These are phyloP conservation scores for Solanum chaucha DNA, from an alignment of 257 asterid genomes.

Conservation along the genomic window DNA sequence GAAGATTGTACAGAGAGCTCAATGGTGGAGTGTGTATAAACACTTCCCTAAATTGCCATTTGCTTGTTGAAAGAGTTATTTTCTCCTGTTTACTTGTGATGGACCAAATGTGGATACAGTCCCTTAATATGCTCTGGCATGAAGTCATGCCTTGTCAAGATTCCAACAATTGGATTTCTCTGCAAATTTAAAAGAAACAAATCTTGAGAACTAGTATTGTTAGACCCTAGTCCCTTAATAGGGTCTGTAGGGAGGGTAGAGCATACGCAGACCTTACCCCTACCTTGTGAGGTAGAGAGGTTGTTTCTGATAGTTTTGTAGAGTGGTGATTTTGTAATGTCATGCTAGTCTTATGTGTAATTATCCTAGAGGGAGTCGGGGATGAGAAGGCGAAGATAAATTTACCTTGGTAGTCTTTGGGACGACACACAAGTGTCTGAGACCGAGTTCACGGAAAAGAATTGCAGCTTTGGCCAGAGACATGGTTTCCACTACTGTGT, in stretches of 20 bases:
- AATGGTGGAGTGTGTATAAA: not conserved
- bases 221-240: too few relatives aligned
- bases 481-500: conserved; percentile 89
- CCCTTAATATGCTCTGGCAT: conserved; percentile 74
- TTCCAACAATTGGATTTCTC: conserved; percentile 68
- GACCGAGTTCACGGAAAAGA: conserved; percentile 80
- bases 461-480: conserved; percentile 95
- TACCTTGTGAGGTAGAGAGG: not conserved
- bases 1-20: conserved; percentile 1
- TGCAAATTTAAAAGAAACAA: conserved; percentile 25
- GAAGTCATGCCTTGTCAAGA: conserved; percentile 72
- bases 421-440: conserved; percentile 82
- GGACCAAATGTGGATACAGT: conserved; percentile 44
- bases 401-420: conserved; percentile 80
- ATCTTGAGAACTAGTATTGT: not conserved
- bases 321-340: not conserved
- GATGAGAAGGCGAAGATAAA: not conserved
- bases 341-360: not conserved
- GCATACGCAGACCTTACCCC: not conserved
- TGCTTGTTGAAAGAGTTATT: not conserved
- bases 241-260: not conserved
- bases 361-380: not conserved
- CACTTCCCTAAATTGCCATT: not conserved
- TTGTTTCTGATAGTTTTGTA: not conserved
- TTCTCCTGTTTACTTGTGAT: conserved; percentile 25